Base-by-base conservation (phyloP, 441 rosid genomes). In the Adansonia rubrostipa region DNA sequence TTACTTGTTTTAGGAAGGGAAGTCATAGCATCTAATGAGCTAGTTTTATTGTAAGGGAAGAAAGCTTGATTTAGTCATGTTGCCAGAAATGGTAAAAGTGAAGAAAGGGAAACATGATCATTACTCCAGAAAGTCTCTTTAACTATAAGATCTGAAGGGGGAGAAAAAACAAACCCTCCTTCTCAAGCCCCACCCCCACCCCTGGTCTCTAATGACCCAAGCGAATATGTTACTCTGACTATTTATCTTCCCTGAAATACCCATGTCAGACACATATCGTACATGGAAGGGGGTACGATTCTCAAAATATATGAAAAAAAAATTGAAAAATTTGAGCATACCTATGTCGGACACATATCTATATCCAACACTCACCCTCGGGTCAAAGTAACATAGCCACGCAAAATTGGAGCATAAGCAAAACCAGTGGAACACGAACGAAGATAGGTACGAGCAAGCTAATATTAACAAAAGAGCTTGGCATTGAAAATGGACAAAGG, bases 321-420 rank as follows among this genome's bases (percentile, higher is more conserved):
- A 63, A 63, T 47, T 9, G 19, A 63, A 63, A 36, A 36, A 3
- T 36, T 36, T 36, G 4, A 36, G 40, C 40, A 36, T 36, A 36
- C 40, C 40, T 36, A 3, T 36, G 40, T 36, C 40, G 40, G 40
- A 36, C 40, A 36, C 40, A 36, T 36, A 36, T 5, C 5, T 36
- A 36, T 36, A 36, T 36, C 40, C 40, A 36, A 36, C 40, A 36
- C 40, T 36, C 40, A 36, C 40, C 40, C 40, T 36, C 33, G 4
- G 15, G 68, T 17, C 68, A 36, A 45, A 63, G 68, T 17, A 33
- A 33, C 6, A 13, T 63, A 63, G 47, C 40, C 40, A 36, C 40
- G 68, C 47, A 15, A 53, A 15, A 40, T 14, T 56, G 53, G 77
- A 73, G 54, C 65, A 73, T 20, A 58, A 44, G 44, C 77, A 73